Conservation (phyloP, 192 early-diverging fungal species). For the Phlyctochytrium arcticum region DNA sequence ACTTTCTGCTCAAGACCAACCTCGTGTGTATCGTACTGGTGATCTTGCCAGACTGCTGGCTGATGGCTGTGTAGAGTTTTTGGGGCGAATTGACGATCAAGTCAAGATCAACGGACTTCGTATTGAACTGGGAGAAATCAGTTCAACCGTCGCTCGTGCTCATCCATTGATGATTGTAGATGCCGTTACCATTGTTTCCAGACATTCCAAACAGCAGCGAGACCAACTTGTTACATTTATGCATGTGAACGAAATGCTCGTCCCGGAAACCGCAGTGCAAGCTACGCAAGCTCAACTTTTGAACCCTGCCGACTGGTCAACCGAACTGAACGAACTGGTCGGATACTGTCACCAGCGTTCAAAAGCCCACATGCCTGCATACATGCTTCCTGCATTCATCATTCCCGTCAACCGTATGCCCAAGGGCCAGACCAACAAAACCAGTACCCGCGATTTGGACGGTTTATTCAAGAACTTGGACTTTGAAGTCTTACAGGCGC, state of each 20-base stretch:
- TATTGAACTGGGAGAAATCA: constrained; percentile 29
- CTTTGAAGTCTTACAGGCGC: neutral
- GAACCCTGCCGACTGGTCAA: no score
- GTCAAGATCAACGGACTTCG: constrained; percentile 23
- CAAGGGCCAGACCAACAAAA: constrained; percentile 3
- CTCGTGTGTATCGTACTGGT: constrained; percentile 10
- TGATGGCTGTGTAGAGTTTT: constrained; percentile 12
- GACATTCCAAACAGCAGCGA: constrained; percentile 4
- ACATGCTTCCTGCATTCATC: constrained; percentile 8
- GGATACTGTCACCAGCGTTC: neutral
- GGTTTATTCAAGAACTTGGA: neutral
- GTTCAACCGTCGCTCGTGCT: neutral
- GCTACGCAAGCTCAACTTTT: neutral
- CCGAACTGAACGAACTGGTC: neutral
- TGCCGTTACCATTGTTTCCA: constrained; percentile 1
- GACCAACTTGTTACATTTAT: constrained; percentile 20
- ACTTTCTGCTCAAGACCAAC: no score
- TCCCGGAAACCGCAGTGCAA: neutral
- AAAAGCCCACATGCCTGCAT: neutral
- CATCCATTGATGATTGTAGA: neutral
- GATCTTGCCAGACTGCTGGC: neutral
- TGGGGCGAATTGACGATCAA: constrained; percentile 17
- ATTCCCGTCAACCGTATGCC: constrained; percentile 5
- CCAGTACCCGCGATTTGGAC: neutral
- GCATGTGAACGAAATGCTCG: neutral